phyloP scores from a whole-genome alignment of 2,329 filamentous ascomycete genomes.

The Aspergillus versicolor region DNA sequence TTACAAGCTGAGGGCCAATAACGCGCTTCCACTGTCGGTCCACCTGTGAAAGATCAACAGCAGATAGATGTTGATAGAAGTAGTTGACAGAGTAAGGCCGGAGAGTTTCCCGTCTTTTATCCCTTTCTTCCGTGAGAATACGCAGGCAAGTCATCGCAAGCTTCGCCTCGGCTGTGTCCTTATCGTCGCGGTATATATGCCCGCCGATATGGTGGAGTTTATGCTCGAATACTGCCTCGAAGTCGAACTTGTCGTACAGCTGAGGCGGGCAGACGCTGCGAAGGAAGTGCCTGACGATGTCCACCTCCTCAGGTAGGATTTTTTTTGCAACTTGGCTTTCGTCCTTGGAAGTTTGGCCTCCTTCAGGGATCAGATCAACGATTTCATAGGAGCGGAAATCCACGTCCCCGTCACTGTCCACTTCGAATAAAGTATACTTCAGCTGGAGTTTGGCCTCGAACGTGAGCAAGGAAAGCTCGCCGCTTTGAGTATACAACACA shows the following conservation, averaged over 20 bases:
- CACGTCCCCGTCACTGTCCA: constrained; percentile 21
- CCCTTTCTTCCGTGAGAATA: constrained; percentile 15
- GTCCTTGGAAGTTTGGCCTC: not conserved
- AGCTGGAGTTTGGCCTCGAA: constrained; percentile 21
- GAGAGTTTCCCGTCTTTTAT: constrained; percentile 10
- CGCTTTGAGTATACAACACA: constrained; percentile 22
- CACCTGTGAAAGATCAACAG: constrained; percentile 24
- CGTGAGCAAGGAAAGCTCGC: constrained; percentile 24
- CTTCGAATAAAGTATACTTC: constrained; percentile 21
- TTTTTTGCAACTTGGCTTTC: not conserved
- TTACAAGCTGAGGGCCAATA: constrained; percentile 21
- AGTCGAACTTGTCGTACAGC: constrained; percentile 24
- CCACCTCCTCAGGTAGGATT: constrained; percentile 18
- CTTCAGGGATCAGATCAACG: constrained; percentile 12
- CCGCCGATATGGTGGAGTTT: constrained; percentile 20
- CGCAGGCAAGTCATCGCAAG: constrained; percentile 19
- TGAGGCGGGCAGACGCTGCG: constrained; percentile 24
- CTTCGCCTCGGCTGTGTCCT: constrained; percentile 20
- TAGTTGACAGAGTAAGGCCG: constrained; percentile 16
- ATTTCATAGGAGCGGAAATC: constrained; percentile 21
- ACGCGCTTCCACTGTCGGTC: constrained; percentile 21
- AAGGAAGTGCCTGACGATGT: constrained; percentile 26
- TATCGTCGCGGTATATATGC: constrained; percentile 23
- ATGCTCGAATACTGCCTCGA: constrained; percentile 25
- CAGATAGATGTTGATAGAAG: constrained; percentile 19